A percentile compares a stretch with the other conserved stretches of the same genome.
Conservation (phyloP, 2,329 filamentous ascomycete species). For the Aspergillus sp. region DNA sequence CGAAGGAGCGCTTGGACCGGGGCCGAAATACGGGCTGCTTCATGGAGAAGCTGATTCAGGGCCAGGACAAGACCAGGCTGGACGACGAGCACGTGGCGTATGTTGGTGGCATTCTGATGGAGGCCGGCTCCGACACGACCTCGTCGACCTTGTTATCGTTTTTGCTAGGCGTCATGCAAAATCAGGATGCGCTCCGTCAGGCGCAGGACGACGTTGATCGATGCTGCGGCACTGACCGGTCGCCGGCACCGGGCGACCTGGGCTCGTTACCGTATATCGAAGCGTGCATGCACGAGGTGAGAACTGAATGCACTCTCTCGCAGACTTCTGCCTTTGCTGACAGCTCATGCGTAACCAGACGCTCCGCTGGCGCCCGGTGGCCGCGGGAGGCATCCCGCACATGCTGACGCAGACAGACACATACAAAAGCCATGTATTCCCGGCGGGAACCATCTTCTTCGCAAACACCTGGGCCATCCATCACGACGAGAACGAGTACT, state of each 20-base stretch:
- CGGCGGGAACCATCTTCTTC: constrained; percentile 12
- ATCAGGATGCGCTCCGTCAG: background rate
- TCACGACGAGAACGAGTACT: constrained; percentile 10
- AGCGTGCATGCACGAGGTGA: constrained; percentile 5
- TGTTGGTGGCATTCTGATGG: constrained; percentile 9
- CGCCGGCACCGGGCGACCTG: background rate
- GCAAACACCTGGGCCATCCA: constrained; percentile 13
- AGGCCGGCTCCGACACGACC: constrained; percentile 16
- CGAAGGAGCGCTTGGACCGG: background rate
- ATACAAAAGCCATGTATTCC: constrained; percentile 14
- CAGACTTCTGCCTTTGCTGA: background rate
- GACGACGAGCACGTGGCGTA: background rate
- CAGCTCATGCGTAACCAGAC: constrained; percentile 1
- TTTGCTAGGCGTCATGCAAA: constrained; percentile 7
- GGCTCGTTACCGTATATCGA: constrained; percentile 1
- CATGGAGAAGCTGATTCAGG: background rate
- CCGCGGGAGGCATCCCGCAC: constrained; percentile 14
- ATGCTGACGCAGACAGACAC: constrained; percentile 12
- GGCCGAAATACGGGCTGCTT: background rate
- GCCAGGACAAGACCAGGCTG: background rate
- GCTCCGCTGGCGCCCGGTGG: constrained; percentile 9
- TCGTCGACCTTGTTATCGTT: constrained; percentile 11
- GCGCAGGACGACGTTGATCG: background rate
- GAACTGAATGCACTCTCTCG: background rate
- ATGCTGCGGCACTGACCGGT: background rate